Percentiles rank a stretch among this genome's conserved stretches.
phyloP scores from a whole-genome alignment of 176 grass and related monocot species.

The Phyllostachys edulis region DNA sequence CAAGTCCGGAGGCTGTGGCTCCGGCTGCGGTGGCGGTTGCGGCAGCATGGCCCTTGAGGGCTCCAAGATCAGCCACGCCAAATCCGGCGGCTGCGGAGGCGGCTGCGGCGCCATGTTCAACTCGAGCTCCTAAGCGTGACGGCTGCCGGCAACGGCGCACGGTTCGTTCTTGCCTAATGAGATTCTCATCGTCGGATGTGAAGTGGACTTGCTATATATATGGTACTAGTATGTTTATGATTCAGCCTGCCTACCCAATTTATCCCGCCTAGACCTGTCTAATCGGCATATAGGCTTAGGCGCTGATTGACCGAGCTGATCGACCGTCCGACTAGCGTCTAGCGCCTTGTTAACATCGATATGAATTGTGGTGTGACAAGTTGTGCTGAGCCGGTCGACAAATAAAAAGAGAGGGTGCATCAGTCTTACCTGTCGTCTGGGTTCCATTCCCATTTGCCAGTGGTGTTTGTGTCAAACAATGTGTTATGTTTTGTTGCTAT shows the following conservation, averaged over 20 bases:
- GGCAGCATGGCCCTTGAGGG: background rate
- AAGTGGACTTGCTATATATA: background rate
- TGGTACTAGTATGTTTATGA: background rate
- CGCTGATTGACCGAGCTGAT: no score
- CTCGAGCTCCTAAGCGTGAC: background rate
- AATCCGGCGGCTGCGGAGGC: background rate
- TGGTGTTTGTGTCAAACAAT: no score
- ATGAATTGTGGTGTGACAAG: background rate
- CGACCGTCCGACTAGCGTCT: no score
- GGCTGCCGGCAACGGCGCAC: background rate
- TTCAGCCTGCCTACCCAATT: no score
- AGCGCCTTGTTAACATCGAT: no score
- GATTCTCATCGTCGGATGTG: background rate
- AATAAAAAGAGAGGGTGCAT: no score
- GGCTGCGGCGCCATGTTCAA: background rate
- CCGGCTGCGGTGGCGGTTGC: constrained; percentile 3
- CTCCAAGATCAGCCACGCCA: background rate
- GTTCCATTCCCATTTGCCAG: no score
- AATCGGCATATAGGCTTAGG: no score
- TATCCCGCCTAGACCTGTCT: no score
- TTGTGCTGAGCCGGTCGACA: no score
- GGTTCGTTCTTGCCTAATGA: background rate
- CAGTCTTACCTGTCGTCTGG: no score
- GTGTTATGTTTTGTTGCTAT: no score
- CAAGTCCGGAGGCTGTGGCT: background rate